These are phyloP conservation scores for Macrophomina tecta DNA, from an alignment of 2,329 filamentous ascomycete genomes.

Conservation along the genomic window DNA sequence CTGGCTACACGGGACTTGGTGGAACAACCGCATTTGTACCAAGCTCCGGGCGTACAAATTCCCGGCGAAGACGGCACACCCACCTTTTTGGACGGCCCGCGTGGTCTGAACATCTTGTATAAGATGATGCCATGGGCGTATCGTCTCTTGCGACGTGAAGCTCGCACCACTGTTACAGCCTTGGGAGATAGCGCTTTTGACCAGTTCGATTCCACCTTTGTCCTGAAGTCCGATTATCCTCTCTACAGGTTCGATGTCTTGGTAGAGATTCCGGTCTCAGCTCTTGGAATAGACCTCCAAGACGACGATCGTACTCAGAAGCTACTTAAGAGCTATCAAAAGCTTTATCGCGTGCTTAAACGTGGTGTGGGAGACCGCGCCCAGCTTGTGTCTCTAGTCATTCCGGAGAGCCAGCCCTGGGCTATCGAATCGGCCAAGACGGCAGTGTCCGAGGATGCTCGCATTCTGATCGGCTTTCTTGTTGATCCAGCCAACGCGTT, in stretches of 20 bases:
- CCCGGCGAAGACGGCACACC: constrained; percentile 60
- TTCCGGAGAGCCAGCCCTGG: constrained; percentile 44
- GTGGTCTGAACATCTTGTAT: constrained; percentile 81
- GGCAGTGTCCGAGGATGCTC: constrained; percentile 38
- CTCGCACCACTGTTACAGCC: constrained; percentile 73
- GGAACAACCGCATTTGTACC: constrained; percentile 66
- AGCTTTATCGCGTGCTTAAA: constrained; percentile 68
- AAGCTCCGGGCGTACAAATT: constrained; percentile 44
- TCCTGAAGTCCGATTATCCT: constrained; percentile 62
- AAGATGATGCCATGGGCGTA: constrained; percentile 93
- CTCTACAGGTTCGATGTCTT: constrained; percentile 63
- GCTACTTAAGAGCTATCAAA: constrained; percentile 53
- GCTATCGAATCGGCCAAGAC: constrained; percentile 38
- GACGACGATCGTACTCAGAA: constrained; percentile 37
- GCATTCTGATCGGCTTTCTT: constrained; percentile 69
- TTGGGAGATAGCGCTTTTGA: constrained; percentile 76
- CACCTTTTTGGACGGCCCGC: constrained; percentile 76
- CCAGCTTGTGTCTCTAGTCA: constrained; percentile 61
- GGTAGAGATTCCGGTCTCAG: constrained; percentile 47
- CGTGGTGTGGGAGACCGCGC: constrained; percentile 78
- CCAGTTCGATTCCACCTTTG: constrained; percentile 86
- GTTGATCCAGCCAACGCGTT: constrained; percentile 75
- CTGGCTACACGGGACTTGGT: constrained; percentile 75
- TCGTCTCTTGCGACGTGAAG: constrained; percentile 72
- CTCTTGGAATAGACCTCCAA: constrained; percentile 36